phyloP scores from a whole-genome alignment of 805 yeast species.

The Pichia heedii region DNA sequence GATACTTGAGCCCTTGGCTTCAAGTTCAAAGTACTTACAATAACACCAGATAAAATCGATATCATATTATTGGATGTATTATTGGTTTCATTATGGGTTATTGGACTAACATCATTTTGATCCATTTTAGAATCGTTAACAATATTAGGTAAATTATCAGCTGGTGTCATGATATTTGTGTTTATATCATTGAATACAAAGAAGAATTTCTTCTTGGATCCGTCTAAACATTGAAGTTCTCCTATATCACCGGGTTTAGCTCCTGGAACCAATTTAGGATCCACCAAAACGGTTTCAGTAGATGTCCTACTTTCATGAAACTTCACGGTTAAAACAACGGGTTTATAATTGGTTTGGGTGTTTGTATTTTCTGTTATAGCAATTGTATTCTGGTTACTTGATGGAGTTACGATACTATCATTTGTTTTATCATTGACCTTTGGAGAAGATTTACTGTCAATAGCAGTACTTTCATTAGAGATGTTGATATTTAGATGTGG shows the following conservation, averaged over 20 bases:
- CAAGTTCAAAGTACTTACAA: slow-evolving; percentile 53
- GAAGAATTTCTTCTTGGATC: slow-evolving; percentile 29
- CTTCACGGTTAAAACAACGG: slow-evolving; percentile 36
- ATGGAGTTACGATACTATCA: background rate
- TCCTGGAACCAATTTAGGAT: slow-evolving; percentile 49
- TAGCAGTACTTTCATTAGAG: background rate
- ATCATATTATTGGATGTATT: slow-evolving; percentile 28
- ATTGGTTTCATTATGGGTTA: background rate
- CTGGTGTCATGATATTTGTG: background rate
- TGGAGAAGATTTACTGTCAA: no score
- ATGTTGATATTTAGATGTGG: background rate
- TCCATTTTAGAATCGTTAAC: slow-evolving; percentile 4
- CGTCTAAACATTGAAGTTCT: slow-evolving; percentile 46
- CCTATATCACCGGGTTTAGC: slow-evolving; percentile 69
- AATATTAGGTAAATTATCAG: slow-evolving; percentile 6
- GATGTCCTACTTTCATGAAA: slow-evolving; percentile 64
- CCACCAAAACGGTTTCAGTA: slow-evolving; percentile 52
- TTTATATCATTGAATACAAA: slow-evolving; percentile 32
- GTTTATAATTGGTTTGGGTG: slow-evolving; percentile 15
- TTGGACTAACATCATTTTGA: background rate
- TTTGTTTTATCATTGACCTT: background rate
- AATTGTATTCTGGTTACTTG: background rate
- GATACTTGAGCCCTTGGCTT: slow-evolving; percentile 60
- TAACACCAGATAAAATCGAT: slow-evolving; percentile 51
- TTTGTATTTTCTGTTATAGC: background rate